These are phyloP conservation scores for Ambrosia hybrid DNA, from an alignment of 140 eudicot genomes.

Conservation along the genomic window DNA sequence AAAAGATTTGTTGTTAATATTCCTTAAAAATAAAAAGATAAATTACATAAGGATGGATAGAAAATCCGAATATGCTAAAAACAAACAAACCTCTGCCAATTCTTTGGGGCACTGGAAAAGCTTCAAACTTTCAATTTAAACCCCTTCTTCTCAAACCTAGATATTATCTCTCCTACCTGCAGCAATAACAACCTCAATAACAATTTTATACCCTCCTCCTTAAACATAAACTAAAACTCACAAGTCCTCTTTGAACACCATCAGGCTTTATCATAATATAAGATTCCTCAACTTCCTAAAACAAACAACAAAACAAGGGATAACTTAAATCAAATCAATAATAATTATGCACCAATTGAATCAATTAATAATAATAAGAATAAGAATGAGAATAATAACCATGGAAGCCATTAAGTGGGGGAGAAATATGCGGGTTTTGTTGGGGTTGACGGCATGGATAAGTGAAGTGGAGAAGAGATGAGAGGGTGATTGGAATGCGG, in stretches of 20 bases:
- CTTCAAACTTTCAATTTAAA: constrained; percentile 84
- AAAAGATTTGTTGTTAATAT: too few species aligned
- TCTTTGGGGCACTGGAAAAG: constrained; percentile 86
- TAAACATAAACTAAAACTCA: constrained; percentile 23
- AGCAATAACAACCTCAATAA: constrained; percentile 5
- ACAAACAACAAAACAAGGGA: not conserved
- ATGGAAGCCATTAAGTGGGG: constrained; percentile 83
- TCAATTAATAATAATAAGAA: too few species aligned
- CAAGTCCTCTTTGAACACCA: constrained; percentile 96
- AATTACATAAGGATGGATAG: too few species aligned
- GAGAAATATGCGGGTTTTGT: constrained; percentile 58
- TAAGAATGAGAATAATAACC: too few species aligned
- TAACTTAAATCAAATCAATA: not conserved
- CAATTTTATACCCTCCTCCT: too few species aligned
- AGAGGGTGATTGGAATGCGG: constrained; percentile 61
- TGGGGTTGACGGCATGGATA: constrained; percentile 31
- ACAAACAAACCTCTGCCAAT: not conserved
- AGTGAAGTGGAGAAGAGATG: constrained; percentile 47
- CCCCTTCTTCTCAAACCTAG: constrained; percentile 97
- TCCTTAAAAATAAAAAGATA: too few species aligned
- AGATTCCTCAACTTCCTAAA: constrained; percentile 73
- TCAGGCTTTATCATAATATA: constrained; percentile 98
- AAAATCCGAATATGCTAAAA: too few species aligned
- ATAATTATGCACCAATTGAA: too few species aligned
- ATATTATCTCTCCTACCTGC: constrained; percentile 92